Percentiles rank a stretch among this genome's conserved stretches.
phyloP scores from a whole-genome alignment of 2,329 filamentous ascomycete genomes.

The Fusarium protoensiforme region DNA sequence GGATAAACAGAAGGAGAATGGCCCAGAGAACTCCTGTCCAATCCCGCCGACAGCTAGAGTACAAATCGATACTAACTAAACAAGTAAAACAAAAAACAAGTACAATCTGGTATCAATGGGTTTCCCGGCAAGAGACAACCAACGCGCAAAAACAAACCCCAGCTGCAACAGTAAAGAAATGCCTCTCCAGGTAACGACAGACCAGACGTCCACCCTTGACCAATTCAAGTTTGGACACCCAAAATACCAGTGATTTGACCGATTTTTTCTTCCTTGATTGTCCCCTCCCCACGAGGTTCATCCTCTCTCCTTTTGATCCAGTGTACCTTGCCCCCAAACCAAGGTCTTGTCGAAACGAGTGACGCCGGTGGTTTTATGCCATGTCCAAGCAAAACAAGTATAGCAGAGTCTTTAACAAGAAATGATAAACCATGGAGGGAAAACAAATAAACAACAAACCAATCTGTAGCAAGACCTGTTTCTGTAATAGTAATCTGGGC shows the following conservation, averaged over 20 bases:
- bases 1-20: constrained; percentile 22
- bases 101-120: constrained; percentile 36
- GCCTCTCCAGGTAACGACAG: background rate
- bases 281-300: background rate
- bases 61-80: constrained; percentile 3
- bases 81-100: constrained; percentile 19
- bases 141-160: constrained; percentile 6
- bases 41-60: constrained; percentile 12
- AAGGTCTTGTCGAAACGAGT: constrained; percentile 29
- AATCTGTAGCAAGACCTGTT: constrained; percentile 20
- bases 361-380: constrained; percentile 19
- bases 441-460: constrained; percentile 15
- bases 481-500: constrained; percentile 21
- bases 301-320: background rate
- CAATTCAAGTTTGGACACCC: background rate
- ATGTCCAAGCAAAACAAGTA: constrained; percentile 10
- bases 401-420: background rate
- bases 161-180: constrained; percentile 3
- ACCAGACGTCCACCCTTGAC: background rate
- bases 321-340: constrained; percentile 11
- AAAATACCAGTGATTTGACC: background rate
- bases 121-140: constrained; percentile 12
- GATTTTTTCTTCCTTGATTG: background rate
- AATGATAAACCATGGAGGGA: constrained; percentile 2
- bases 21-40: constrained; percentile 23